Evolutionary conservation across 2,329 filamentous ascomycete genomes (phyloP).

Genomic region (Epichloe coenophiala): DNA sequence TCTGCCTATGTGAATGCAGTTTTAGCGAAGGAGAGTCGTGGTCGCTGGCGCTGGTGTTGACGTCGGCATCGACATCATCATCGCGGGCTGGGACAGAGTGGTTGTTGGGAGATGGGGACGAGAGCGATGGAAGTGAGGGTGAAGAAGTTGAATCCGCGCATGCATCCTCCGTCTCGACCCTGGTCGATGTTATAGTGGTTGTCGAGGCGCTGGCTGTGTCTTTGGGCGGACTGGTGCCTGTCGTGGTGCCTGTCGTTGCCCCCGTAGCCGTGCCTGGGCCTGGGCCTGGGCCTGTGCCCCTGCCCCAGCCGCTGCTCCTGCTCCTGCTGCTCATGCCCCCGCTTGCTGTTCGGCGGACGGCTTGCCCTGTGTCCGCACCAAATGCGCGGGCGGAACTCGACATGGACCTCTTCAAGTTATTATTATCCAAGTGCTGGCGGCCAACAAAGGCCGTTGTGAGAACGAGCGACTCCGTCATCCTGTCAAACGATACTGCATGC

Average conservation of each 20-base stretch:
- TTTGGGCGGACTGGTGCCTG: neutral
- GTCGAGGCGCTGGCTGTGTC: neutral
- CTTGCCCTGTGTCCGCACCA: conserved; percentile 1
- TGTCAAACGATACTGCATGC: conserved; percentile 3
- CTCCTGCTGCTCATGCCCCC: too few species aligned
- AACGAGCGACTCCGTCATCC: conserved; percentile 16
- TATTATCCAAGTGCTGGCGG: neutral
- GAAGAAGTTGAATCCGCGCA: neutral
- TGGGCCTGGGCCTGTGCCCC: too few species aligned
- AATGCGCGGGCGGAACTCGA: neutral
- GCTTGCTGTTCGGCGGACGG: too few species aligned
- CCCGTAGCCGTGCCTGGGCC: neutral
- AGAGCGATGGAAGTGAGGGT: neutral
- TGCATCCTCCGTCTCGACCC: neutral
- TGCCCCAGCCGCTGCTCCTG: neutral
- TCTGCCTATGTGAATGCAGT: conserved; percentile 35
- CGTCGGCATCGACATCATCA: neutral
- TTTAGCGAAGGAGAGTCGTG: conserved; percentile 4
- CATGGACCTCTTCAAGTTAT: neutral
- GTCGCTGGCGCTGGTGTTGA: neutral
- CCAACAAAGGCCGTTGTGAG: conserved; percentile 12
- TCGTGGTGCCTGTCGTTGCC: neutral
- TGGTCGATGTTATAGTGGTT: neutral
- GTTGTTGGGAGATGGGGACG: neutral
- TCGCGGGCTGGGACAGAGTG: neutral